Percentiles rank a stretch among this genome's conserved stretches.
Conservation (phyloP, 108 stramenopile species). For the Pseudonitzschia delicatissima region DNA sequence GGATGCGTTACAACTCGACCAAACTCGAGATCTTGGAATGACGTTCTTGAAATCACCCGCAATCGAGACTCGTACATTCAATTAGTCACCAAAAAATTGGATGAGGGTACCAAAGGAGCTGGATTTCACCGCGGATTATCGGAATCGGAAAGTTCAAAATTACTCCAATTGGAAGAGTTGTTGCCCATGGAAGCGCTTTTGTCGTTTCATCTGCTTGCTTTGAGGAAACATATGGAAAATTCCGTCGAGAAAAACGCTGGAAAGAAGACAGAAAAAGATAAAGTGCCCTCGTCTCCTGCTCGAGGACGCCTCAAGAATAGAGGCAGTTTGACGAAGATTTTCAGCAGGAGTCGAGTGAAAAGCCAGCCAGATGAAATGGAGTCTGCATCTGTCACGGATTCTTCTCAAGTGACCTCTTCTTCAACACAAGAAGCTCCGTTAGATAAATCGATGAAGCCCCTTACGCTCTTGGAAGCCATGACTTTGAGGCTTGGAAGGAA, state of each 20-base stretch:
- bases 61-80: conserved; percentile 57
- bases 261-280: conserved; percentile 10
- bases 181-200: conserved; percentile 73
- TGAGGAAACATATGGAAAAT: conserved; percentile 29
- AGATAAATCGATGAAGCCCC: background rate
- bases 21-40: conserved; percentile 68
- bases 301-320: conserved; percentile 5
- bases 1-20: conserved; percentile 67
- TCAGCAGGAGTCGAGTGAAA: conserved; percentile 15
- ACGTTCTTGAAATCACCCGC: conserved; percentile 52
- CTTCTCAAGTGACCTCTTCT: background rate
- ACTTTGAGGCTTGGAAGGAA: conserved; percentile 38
- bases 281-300: background rate
- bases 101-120: conserved; percentile 23
- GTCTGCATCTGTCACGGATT: background rate
- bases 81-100: conserved; percentile 61
- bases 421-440: conserved; percentile 5
- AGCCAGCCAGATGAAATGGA: conserved; percentile 5
- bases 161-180: conserved; percentile 61
- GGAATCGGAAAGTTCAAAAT: conserved; percentile 48
- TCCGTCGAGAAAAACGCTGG: background rate
- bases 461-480: conserved; percentile 43
- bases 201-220: conserved; percentile 74
- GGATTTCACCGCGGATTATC: conserved; percentile 71
- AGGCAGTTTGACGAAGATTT: conserved; percentile 17